phyloP scores from a whole-genome alignment of 306 rosid species.

The Hippophae gyantsensis region DNA sequence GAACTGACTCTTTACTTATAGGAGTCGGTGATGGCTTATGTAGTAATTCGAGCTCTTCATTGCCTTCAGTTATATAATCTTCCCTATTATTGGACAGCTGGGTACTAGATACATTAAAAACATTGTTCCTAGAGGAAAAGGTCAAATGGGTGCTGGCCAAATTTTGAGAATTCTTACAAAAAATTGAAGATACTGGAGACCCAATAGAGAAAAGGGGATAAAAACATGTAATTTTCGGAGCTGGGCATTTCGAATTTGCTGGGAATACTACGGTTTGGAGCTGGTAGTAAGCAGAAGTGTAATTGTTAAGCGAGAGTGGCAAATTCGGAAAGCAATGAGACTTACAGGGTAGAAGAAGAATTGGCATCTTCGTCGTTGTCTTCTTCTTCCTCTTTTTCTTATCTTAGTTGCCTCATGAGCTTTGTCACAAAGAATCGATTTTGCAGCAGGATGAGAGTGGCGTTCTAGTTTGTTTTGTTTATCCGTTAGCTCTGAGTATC shows the following conservation, averaged over 20 bases:
- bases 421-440: conserved; percentile 16
- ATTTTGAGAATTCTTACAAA: conserved; percentile 30
- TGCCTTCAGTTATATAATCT: conserved; percentile 33
- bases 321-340: conserved; percentile 22
- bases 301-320: conserved; percentile 7
- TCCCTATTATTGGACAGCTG: conserved; percentile 28
- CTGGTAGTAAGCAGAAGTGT: conserved; percentile 15
- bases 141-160: conserved; percentile 29
- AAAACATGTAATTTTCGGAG: conserved; percentile 12
- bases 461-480: no score
- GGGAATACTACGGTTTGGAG: conserved; percentile 12
- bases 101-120: conserved; percentile 47
- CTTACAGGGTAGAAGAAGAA: conserved; percentile 44
- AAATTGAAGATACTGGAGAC: conserved; percentile 14
- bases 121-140: conserved; percentile 50
- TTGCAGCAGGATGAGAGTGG: not conserved
- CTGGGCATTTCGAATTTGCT: conserved; percentile 10
- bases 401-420: conserved; percentile 39
- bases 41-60: conserved; percentile 55
- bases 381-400: conserved; percentile 2
- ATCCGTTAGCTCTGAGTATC: no score
- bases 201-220: conserved; percentile 17
- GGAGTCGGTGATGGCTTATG: conserved; percentile 62
- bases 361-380: conserved; percentile 30
- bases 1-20: conserved; percentile 25